phyloP scores from a whole-genome alignment of 208 protist species.

The Trypanosoma brucei region DNA sequence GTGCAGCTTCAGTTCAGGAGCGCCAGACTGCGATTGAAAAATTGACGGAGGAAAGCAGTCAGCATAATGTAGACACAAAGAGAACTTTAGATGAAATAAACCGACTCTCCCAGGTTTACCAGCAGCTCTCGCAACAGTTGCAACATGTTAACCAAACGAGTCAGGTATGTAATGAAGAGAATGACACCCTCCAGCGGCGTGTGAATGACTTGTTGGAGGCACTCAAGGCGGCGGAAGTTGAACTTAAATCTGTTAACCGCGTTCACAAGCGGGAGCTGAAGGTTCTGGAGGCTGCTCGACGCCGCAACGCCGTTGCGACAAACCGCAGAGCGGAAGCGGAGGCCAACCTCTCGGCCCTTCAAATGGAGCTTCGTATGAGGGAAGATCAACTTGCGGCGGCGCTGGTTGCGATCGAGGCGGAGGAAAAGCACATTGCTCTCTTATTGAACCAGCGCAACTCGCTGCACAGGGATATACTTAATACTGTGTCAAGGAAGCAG shows the following conservation, averaged over 20 bases:
- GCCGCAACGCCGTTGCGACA: conserved; percentile 69
- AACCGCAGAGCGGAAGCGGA: conserved; percentile 49
- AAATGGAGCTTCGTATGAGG: conserved; percentile 31
- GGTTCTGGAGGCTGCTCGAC: conserved; percentile 60
- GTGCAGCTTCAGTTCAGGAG: conserved; percentile 26
- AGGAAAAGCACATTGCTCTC: conserved; percentile 32
- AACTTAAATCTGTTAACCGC: conserved; percentile 36
- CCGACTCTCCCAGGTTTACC: conserved; percentile 73
- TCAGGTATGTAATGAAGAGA: conserved; percentile 88
- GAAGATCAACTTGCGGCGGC: conserved; percentile 56
- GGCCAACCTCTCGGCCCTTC: conserved; percentile 32
- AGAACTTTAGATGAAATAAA: conserved; percentile 36
- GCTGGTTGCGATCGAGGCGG: conserved; percentile 29
- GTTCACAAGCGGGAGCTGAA: conserved; percentile 48
- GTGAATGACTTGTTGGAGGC: conserved; percentile 52
- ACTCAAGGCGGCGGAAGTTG: conserved; percentile 59
- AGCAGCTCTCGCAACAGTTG: conserved; percentile 65
- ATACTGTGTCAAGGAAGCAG: conserved; percentile 44
- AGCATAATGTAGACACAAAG: conserved; percentile 44
- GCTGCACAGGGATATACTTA: conserved; percentile 68
- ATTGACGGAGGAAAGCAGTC: conserved; percentile 48
- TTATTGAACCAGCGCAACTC: conserved; percentile 67
- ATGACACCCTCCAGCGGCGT: conserved; percentile 61
- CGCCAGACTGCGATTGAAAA: conserved; percentile 49
- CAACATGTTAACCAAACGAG: conserved; percentile 78